Base-by-base conservation (phyloP, 2,329 filamentous ascomycete species). In the Fusarium tupiense region DNA sequence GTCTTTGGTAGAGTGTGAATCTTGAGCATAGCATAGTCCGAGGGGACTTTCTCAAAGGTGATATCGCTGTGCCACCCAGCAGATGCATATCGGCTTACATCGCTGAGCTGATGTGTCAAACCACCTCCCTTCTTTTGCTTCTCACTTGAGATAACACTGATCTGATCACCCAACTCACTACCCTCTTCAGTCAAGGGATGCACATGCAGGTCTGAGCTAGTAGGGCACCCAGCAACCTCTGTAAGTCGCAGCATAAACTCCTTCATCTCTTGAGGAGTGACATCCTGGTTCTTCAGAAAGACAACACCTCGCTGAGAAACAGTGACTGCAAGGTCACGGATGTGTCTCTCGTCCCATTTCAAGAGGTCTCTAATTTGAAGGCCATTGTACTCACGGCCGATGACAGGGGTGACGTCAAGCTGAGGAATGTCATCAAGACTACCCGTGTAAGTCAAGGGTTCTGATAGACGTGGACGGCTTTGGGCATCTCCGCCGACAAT, bases 21-120 rank as follows among this genome's bases (percentile, higher is more conserved):
- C 37, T 89, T 86, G n/a, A 93, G 83, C 33, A 86, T 87, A 1
- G 90, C 87, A 77, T 91, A 92, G 76, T 92, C 90, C 3, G 87
- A 86, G 0, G 90, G 89, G 1, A 87, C 84, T 3, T 85, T 85
- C 77, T 92, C 90, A 75, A 91, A 91, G 29, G 86, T 85, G 70
- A 91, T 91, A 64, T 91, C 89, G 85, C 75, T 86, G 77, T 72
- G 86, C 86, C 72, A 87, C 73, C 77, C 84, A 74, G 73, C 83
- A 76, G 79, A 80, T 6, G 86, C 86, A 61, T 85, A 85, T 29
- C 86, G 83, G 74, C 84, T 86, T 50, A 86, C 85, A 73, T 87
- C 86, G 73, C 84, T 88, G 66, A 87, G 81, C 72, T 86, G 83
- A 76, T 88, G 85, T 37, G 86, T 88, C 66, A 88, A 77, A 73